phyloP scores from a whole-genome alignment of 441 rosid species.

The Croton setiger region DNA sequence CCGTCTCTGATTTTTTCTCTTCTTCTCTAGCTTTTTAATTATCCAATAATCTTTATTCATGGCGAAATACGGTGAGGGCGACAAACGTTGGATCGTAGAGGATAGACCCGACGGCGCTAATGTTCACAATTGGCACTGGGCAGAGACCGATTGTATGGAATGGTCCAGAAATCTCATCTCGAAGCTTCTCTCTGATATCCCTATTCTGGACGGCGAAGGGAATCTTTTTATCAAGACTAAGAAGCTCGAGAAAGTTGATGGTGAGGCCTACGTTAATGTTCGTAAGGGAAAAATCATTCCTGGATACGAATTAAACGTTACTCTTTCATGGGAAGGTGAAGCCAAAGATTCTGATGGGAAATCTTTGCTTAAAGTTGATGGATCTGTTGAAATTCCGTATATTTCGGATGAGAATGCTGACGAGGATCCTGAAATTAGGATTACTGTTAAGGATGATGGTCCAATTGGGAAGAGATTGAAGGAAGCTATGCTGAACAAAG shows the following conservation, averaged over 20 bases:
- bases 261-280: constrained; percentile 90
- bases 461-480: constrained; percentile 63
- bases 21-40: neutral
- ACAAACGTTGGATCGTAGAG: constrained; percentile 96
- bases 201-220: constrained; percentile 65
- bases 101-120: constrained; percentile 94
- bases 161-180: constrained; percentile 69
- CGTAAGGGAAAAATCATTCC: constrained; percentile 95
- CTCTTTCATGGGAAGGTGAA: constrained; percentile 80
- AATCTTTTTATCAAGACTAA: constrained; percentile 48
- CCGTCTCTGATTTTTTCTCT: neutral
- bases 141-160: constrained; percentile 86
- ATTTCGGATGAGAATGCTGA: constrained; percentile 94
- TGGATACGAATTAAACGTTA: constrained; percentile 71
- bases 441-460: constrained; percentile 70
- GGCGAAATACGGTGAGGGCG: constrained; percentile 98
- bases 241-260: constrained; percentile 70
- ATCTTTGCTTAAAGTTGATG: constrained; percentile 57
- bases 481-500: constrained; percentile 69
- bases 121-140: constrained; percentile 99
- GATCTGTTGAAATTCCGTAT: constrained; percentile 79
- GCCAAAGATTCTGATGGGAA: constrained; percentile 71
- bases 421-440: constrained; percentile 81
- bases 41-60: constrained; percentile 20
- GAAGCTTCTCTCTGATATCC: constrained; percentile 44